phyloP scores from a whole-genome alignment of 2,329 filamentous ascomycete species.

The Blumeria hordei region DNA sequence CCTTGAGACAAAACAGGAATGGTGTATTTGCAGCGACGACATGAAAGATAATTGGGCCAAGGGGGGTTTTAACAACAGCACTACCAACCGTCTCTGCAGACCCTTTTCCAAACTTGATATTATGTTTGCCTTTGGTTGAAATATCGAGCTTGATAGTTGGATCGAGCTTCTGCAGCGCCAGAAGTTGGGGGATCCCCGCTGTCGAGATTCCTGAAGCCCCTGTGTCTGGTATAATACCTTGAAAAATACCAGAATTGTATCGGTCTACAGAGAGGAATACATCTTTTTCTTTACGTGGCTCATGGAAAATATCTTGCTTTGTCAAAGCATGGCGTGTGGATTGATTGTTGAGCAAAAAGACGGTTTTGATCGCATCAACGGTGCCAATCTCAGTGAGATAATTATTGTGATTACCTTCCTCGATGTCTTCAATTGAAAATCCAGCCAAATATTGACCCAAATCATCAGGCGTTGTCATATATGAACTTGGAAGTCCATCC shows the following conservation, averaged over 20 bases:
- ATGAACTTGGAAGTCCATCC: too few relatives aligned
- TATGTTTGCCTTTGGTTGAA: not conserved
- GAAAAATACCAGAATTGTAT: not conserved
- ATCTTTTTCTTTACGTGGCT: not conserved
- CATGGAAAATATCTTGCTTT: too few relatives aligned
- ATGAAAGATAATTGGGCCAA: slow-evolving; percentile 1
- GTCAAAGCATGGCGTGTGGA: too few relatives aligned
- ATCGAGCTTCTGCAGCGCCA: not conserved
- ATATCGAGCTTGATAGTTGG: not conserved
- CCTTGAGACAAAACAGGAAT: slow-evolving; percentile 1
- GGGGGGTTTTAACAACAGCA: not conserved
- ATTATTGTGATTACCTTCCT: too few relatives aligned
- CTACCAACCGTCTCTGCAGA: not conserved
- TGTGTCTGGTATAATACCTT: not conserved
- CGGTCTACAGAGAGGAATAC: not conserved
- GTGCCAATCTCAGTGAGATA: too few relatives aligned
- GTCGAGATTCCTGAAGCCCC: not conserved
- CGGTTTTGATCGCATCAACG: too few relatives aligned
- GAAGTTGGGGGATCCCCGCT: not conserved
- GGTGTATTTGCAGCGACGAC: not conserved
- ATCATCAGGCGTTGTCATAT: too few relatives aligned
- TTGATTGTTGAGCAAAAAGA: too few relatives aligned
- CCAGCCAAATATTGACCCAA: too few relatives aligned
- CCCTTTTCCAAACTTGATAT: not conserved
- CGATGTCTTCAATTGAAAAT: too few relatives aligned